Evolutionary conservation across 768 basidiomycete genomes (phyloP).

Genomic region (Suillus subluteus): DNA sequence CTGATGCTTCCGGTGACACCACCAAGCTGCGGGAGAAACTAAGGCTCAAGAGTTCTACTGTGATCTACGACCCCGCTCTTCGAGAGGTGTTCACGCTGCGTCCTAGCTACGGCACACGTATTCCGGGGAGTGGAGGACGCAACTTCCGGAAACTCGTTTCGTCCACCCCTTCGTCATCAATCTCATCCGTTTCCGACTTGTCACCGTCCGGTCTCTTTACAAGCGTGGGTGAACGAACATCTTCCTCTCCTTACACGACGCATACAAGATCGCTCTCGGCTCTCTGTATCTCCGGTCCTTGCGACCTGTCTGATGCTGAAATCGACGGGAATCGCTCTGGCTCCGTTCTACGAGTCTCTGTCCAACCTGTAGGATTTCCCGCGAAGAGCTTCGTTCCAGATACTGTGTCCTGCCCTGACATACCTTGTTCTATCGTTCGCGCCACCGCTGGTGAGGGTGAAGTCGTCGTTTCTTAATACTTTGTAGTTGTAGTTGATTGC

Average conservation of each 20-base stretch:
- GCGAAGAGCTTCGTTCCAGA: not conserved
- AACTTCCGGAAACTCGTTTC: not conserved
- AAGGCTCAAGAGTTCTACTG: constrained; percentile 2
- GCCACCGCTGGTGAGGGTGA: not conserved
- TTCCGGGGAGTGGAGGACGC: constrained; percentile 13
- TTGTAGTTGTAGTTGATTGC: not conserved
- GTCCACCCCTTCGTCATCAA: not conserved
- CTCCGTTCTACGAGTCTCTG: not conserved
- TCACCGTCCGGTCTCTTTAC: constrained; percentile 1
- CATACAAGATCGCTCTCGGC: not conserved
- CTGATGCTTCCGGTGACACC: not conserved
- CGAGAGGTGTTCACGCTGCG: constrained; percentile 16
- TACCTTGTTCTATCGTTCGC: not conserved
- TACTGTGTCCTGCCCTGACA: not conserved
- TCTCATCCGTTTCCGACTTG: not conserved
- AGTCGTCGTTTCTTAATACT: not conserved
- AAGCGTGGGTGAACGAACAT: not conserved
- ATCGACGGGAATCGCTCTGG: not conserved
- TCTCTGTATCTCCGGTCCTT: not conserved
- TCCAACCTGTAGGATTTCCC: not conserved
- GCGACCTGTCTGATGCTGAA: not conserved
- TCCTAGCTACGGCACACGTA: constrained; percentile 15
- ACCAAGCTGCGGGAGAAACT: not conserved
- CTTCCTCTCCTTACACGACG: constrained; percentile 3
- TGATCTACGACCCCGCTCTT: constrained; percentile 12